Conservation (phyloP, 1,139 yeast species). For the Hyphopichia burtonii region DNA sequence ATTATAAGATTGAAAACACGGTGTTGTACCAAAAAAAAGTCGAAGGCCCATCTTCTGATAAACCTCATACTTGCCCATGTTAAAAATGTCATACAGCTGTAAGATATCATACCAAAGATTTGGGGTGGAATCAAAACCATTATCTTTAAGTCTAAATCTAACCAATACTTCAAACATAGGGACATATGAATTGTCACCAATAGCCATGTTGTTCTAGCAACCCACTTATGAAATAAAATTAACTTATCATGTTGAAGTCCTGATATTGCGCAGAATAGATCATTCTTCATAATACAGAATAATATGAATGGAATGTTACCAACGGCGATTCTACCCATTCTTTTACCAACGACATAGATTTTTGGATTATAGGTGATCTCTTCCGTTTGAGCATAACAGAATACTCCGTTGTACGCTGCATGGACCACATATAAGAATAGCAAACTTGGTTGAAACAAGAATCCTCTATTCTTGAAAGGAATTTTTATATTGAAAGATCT, state of each 20-base stretch:
- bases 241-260: slow-evolving; percentile 46
- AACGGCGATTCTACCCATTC: slow-evolving; percentile 43
- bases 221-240: slow-evolving; percentile 43
- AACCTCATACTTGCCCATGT: slow-evolving; percentile 37
- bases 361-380: slow-evolving; percentile 42
- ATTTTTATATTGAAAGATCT: slow-evolving; percentile 20
- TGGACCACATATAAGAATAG: slow-evolving; percentile 25
- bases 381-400: slow-evolving; percentile 26
- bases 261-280: slow-evolving; percentile 36
- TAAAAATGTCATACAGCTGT: slow-evolving; percentile 34
- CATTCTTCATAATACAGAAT: slow-evolving; percentile 38
- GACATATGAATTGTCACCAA: slow-evolving; percentile 38
- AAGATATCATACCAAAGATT: slow-evolving; percentile 50
- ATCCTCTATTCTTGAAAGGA: slow-evolving; percentile 13
- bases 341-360: slow-evolving; percentile 40
- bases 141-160: slow-evolving; percentile 31
- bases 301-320: slow-evolving; percentile 43
- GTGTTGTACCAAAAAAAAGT: slow-evolving; percentile 45
- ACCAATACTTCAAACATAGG: slow-evolving; percentile 39
- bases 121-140: slow-evolving; percentile 51
- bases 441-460: slow-evolving; percentile 44
- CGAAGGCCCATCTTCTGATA: slow-evolving; percentile 41
- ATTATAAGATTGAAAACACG: slow-evolving; percentile 41
- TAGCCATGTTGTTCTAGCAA: slow-evolving; percentile 39
- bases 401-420: slow-evolving; percentile 26